Conservation (phyloP, 2,329 filamentous ascomycete species). For the Claviceps monticola region DNA sequence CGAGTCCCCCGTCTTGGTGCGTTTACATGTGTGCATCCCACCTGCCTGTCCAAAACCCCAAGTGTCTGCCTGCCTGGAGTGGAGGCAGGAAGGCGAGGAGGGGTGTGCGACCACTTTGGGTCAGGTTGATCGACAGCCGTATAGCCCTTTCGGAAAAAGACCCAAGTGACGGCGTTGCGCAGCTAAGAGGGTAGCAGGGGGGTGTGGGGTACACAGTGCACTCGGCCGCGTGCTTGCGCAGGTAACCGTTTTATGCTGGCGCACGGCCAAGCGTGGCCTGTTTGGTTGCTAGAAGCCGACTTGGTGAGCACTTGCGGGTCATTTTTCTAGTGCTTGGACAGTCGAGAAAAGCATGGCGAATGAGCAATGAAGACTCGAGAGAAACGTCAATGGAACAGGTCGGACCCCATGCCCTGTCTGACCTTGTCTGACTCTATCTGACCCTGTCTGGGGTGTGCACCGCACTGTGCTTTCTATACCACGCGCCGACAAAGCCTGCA, state of each 20-base stretch:
- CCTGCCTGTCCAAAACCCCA: not conserved
- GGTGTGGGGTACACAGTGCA: not conserved
- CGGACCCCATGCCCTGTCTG: not conserved
- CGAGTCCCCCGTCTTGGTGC: constrained; percentile 18
- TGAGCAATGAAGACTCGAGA: not conserved
- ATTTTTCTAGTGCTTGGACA: not conserved
- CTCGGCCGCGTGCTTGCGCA: constrained; percentile 6
- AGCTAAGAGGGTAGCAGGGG: constrained; percentile 17
- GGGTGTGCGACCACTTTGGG: constrained; percentile 35
- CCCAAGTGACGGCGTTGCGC: constrained; percentile 31
- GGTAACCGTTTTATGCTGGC: constrained; percentile 5
- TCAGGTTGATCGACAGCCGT: constrained; percentile 39
- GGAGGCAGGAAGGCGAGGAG: not conserved
- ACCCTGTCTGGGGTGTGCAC: not conserved
- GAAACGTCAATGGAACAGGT: not conserved
- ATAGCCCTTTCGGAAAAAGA: constrained; percentile 34
- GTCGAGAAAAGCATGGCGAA: not conserved
- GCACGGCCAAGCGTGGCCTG: constrained; percentile 13
- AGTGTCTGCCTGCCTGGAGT: not conserved
- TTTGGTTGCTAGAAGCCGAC: not conserved
- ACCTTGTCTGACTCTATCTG: not conserved
- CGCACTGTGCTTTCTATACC: not conserved
- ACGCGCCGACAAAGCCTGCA: no score
- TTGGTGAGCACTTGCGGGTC: not conserved
- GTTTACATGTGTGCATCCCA: constrained; percentile 7